Percentiles rank a stretch among this genome's conserved stretches.
Evolutionary conservation across 306 rosid species (phyloP).

Genomic region (Ormosia semicastrata): DNA sequence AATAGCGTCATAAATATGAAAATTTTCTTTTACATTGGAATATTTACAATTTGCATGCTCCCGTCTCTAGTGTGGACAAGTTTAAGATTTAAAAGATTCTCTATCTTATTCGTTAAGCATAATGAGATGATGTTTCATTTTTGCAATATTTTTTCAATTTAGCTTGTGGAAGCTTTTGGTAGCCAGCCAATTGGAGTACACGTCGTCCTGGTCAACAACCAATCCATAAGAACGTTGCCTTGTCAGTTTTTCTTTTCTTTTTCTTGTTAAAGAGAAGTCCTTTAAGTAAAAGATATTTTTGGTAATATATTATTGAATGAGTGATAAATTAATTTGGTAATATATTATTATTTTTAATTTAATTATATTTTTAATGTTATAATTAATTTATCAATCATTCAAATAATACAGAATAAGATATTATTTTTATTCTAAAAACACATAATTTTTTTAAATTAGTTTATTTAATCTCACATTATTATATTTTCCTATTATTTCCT

Average conservation of each 20-base stretch:
- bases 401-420: too few relatives aligned
- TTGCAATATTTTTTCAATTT: not conserved
- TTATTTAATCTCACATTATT: not conserved
- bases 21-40: too few relatives aligned
- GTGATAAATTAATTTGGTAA: too few relatives aligned
- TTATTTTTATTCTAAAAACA: too few relatives aligned
- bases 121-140: not conserved
- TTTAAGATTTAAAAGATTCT: not conserved
- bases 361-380: too few relatives aligned
- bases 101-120: conserved; percentile 31
- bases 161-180: conserved; percentile 6
- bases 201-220: conserved; percentile 16
- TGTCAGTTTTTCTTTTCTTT: conserved; percentile 10
- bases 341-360: not conserved
- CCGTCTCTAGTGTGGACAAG: not conserved
- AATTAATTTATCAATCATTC: too few relatives aligned
- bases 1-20: too few relatives aligned
- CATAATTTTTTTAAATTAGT: too few relatives aligned
- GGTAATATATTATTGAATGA: too few relatives aligned
- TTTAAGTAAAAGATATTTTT: too few relatives aligned
- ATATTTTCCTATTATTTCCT: not conserved
- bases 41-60: not conserved
- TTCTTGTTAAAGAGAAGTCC: too few relatives aligned
- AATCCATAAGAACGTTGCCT: conserved; percentile 19
- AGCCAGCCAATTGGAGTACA: conserved; percentile 12